phyloP scores from a whole-genome alignment of 2,329 filamentous ascomycete species.

The Ceratocystis albifundus region DNA sequence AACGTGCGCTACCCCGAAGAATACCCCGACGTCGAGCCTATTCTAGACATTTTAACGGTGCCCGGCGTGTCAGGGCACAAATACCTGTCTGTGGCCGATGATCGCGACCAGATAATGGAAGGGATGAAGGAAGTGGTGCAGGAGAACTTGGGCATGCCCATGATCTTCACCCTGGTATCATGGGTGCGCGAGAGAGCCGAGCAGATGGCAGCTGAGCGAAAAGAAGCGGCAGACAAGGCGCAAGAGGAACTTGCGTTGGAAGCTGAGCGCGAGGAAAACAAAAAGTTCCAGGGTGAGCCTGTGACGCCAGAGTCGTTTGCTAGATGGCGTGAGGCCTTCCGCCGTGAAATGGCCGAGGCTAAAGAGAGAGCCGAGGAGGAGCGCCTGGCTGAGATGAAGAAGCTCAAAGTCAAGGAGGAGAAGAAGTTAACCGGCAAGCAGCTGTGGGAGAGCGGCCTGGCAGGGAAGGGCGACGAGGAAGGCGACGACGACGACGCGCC shows the following conservation, averaged over 20 bases:
- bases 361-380: conserved; percentile 60
- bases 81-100: conserved; percentile 66
- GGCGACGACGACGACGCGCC: conserved; percentile 52
- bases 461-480: conserved; percentile 52
- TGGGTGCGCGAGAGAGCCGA: conserved; percentile 87
- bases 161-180: conserved; percentile 86
- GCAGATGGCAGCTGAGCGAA: conserved; percentile 63
- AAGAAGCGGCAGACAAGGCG: conserved; percentile 48
- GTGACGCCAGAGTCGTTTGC: conserved; percentile 82
- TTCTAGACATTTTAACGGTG: conserved; percentile 65
- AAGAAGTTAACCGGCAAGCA: conserved; percentile 61
- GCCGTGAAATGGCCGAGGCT: conserved; percentile 67
- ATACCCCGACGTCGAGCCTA: conserved; percentile 79
- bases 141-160: conserved; percentile 92
- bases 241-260: conserved; percentile 45
- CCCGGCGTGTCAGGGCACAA: conserved; percentile 57
- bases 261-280: conserved; percentile 82
- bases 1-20: conserved; percentile 79
- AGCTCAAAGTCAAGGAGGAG: conserved; percentile 56
- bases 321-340: conserved; percentile 68
- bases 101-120: conserved; percentile 63
- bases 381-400: conserved; percentile 69
- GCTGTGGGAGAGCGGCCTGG: conserved; percentile 66
- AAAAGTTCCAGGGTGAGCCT: conserved; percentile 83
- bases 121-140: conserved; percentile 64